Conservation (phyloP, 345 rosid genomes). For the Moricandia arvensis region DNA sequence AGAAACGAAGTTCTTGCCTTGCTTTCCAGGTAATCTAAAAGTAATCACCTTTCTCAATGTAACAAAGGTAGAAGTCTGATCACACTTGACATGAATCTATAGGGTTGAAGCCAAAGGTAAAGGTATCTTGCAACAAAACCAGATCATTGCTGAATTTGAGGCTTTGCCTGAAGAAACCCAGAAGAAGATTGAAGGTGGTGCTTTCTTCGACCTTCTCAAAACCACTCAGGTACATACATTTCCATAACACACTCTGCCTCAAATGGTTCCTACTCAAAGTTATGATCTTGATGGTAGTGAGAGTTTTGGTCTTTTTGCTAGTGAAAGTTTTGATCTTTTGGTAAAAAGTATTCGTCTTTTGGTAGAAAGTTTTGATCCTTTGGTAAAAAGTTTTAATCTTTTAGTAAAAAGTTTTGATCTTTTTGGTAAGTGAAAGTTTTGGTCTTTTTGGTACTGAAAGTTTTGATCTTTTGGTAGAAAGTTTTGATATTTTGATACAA, state of each 20-base stretch:
- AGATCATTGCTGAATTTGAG: constrained; percentile 73
- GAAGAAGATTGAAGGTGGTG: constrained; percentile 57
- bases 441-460: not conserved
- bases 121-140: constrained; percentile 80
- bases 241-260: not conserved
- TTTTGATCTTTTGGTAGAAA: not conserved
- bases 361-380: not conserved
- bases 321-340: not conserved
- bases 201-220: constrained; percentile 68
- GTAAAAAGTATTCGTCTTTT: not conserved
- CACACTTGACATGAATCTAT: constrained; percentile 6
- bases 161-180: constrained; percentile 59
- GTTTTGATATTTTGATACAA: not conserved
- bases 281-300: not conserved
- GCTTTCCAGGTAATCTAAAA: constrained; percentile 56
- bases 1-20: constrained; percentile 73
- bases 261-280: not conserved
- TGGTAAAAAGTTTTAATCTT: not conserved
- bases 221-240: constrained; percentile 58
- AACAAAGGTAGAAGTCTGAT: not conserved
- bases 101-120: constrained; percentile 78
- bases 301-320: not conserved
- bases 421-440: not conserved
- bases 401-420: not conserved
- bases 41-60: not conserved